A percentile compares a stretch with the other conserved stretches of the same genome.
These are phyloP conservation scores for Trichomonas gallinae DNA, from an alignment of 208 protist species.

Conservation along the genomic window DNA sequence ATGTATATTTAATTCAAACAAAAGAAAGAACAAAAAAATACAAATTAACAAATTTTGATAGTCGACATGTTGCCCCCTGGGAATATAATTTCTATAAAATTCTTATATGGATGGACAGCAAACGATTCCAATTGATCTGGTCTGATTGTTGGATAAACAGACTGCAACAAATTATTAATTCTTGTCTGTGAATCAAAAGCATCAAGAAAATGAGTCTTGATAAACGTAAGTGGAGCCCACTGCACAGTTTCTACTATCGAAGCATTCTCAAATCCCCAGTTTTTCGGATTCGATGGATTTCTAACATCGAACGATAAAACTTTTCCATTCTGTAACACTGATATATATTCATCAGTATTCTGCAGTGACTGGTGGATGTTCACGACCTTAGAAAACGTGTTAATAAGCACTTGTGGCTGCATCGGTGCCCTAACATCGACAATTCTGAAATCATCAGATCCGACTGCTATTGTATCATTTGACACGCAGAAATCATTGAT, in stretches of 20 bases:
- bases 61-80: neutral
- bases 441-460: neutral
- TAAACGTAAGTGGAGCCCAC: neutral
- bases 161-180: neutral
- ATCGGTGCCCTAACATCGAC: neutral
- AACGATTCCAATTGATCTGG: neutral
- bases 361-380: neutral
- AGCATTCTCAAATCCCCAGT: neutral
- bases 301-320: neutral
- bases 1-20: no score
- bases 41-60: neutral
- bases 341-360: neutral
- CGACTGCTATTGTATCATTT: neutral
- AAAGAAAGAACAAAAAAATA: neutral
- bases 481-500: neutral
- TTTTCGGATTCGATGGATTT: neutral
- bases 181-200: neutral
- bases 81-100: neutral
- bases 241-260: neutral
- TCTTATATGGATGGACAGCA: neutral
- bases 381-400: neutral
- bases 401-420: neutral
- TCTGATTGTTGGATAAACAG: neutral
- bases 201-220: neutral
- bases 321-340: neutral